Base-by-base conservation (phyloP, 73 alveolate genomes). In the Uronychia setigera region DNA sequence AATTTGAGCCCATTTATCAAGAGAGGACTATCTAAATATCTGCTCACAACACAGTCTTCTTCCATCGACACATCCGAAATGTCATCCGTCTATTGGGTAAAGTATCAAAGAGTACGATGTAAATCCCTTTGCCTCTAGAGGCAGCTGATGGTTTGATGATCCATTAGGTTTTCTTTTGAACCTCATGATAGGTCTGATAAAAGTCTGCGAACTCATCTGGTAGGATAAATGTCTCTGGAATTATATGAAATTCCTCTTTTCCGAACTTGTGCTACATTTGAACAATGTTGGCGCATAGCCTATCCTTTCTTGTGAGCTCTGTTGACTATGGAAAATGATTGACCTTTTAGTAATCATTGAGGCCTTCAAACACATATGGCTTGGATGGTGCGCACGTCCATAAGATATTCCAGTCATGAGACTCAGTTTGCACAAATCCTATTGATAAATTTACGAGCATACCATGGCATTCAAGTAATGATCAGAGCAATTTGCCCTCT, bases 181-280 rank as follows among this genome's bases (percentile, higher is more conserved):
- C 67, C 67, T 81, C 80, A 94, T 58, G 57, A 67, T 79, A 86
- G 90, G 87, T 79, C 59, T 80, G 80, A 82, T 92, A 92, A 83
- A 96, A 96, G 74, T 89, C 93, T 1, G 97, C 89, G 80, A 93
- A 89, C 78, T 96, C 99, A 76, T 96, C 98, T 32, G 99, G 99
- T 19, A 96, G 87, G 32, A 92, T 75, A 87, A 81, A 96, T 26
- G 97, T 96, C 76, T 96, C 99, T 26, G 99, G 99, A 77, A 93
- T 86, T 35, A 94, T 84, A 57, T 94, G 84, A 81, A 87, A 96
- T 33, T 35, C 79, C 1, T 82, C 93, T 59, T 77, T 79, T 0
- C 96, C 94, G 76, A 78, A 92, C 82, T 82, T 92, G 27, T 79
- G 90, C 57, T 93, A 77, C 98, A 94, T 89, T 78, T 80, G 80